These are phyloP conservation scores for Coelastrella sp. DNA, from an alignment of 139 green algal species.

Conservation along the genomic window DNA sequence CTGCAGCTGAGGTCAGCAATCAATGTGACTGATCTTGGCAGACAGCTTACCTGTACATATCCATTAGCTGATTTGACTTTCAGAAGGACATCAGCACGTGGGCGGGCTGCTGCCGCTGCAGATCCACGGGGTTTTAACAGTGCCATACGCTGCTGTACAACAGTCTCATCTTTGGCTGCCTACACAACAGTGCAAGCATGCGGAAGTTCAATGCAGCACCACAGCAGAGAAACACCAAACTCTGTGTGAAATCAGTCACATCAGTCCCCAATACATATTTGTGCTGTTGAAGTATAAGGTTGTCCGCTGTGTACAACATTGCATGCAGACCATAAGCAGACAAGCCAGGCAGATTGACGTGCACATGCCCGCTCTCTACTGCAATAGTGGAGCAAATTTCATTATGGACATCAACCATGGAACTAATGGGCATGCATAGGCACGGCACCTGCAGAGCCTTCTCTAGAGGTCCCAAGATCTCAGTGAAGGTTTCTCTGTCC, in stretches of 20 bases:
- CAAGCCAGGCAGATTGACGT: too few species aligned
- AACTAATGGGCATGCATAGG: too few species aligned
- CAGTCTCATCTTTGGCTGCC: slow-evolving; percentile 40
- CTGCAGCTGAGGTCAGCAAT: too few species aligned
- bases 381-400: too few species aligned
- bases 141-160: slow-evolving; percentile 59
- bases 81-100: slow-evolving; percentile 52
- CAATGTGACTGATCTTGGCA: background rate
- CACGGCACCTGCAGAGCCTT: slow-evolving; percentile 73
- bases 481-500: slow-evolving; percentile 79
- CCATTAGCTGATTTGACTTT: slow-evolving; percentile 28
- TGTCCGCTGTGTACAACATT: too few species aligned
- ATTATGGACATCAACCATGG: too few species aligned
- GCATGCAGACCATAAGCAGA: too few species aligned
- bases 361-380: too few species aligned
- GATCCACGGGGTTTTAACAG: slow-evolving; percentile 62
- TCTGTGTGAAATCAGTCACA: too few species aligned
- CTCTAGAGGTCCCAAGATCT: slow-evolving; percentile 87
- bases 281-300: too few species aligned
- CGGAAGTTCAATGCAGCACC: too few species aligned
- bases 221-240: background rate
- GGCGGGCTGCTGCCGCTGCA: slow-evolving; percentile 56
- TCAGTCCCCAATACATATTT: too few species aligned
- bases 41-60: slow-evolving; percentile 13
- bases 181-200: background rate